phyloP scores from a whole-genome alignment of 139 green algal species.

The Pleodorina starrii region DNA sequence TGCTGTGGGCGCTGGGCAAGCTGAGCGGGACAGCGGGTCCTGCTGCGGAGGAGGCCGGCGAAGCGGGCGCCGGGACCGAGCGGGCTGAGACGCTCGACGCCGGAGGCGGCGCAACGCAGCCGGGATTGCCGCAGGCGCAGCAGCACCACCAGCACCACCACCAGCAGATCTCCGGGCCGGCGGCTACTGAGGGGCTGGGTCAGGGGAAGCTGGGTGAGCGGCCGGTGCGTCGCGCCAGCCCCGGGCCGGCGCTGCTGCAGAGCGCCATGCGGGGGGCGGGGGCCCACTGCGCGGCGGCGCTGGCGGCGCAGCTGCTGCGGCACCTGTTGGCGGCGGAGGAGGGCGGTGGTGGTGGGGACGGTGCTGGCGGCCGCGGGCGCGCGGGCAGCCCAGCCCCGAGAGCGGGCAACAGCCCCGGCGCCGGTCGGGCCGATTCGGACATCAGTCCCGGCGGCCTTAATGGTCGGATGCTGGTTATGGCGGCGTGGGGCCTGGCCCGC shows the following conservation, averaged over 20 bases:
- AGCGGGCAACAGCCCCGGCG: neutral
- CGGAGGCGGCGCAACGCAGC: too few species aligned
- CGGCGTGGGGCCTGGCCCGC: conserved; percentile 9
- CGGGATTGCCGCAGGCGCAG: neutral
- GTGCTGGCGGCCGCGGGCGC: too few species aligned
- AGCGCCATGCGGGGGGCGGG: neutral
- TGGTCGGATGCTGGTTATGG: conserved; percentile 22
- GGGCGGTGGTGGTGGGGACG: too few species aligned
- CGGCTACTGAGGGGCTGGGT: too few species aligned
- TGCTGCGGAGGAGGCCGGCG: neutral
- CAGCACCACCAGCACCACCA: too few species aligned
- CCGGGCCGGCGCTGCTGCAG: neutral
- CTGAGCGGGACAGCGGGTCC: neutral
- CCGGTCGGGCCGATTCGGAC: too few species aligned
- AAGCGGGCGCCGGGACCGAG: neutral
- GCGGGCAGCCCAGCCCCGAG: too few species aligned
- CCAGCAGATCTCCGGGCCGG: too few species aligned
- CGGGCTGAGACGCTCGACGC: too few species aligned
- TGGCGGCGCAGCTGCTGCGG: conserved; percentile 6
- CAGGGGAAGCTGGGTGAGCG: too few species aligned
- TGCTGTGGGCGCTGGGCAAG: conserved; percentile 44
- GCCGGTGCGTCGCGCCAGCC: too few species aligned
- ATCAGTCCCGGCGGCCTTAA: neutral
- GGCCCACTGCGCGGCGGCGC: neutral
- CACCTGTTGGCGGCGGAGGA: neutral